phyloP scores from a whole-genome alignment of 2,329 filamentous ascomycete genomes.

The Phaeosphaeriaceae sp. region DNA sequence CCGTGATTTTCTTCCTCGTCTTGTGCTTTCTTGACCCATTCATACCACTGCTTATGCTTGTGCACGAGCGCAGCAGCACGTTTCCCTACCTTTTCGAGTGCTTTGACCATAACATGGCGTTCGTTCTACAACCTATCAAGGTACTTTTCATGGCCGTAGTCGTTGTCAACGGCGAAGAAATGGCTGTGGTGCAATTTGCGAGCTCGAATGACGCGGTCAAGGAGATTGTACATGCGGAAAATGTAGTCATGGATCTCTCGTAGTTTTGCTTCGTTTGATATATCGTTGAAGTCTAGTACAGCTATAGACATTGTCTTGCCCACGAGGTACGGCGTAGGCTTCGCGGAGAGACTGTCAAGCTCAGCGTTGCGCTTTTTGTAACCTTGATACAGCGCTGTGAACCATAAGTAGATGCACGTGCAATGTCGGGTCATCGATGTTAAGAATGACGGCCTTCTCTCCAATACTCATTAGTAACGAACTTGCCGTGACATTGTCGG shows the following conservation, averaged over 20 bases:
- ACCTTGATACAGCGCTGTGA: slow-evolving; percentile 52
- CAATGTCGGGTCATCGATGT: background rate
- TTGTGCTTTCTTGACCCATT: slow-evolving; percentile 56
- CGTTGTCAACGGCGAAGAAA: slow-evolving; percentile 52
- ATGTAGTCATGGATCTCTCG: slow-evolving; percentile 51
- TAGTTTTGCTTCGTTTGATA: slow-evolving; percentile 48
- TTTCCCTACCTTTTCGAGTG: slow-evolving; percentile 53
- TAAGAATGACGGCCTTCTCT: too few relatives aligned
- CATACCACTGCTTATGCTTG: slow-evolving; percentile 56
- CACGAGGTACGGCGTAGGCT: slow-evolving; percentile 49
- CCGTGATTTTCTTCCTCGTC: slow-evolving; percentile 53
- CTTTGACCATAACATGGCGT: slow-evolving; percentile 46
- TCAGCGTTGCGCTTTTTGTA: slow-evolving; percentile 57
- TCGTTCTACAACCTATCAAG: slow-evolving; percentile 48
- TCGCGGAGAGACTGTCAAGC: slow-evolving; percentile 47
- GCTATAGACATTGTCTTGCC: slow-evolving; percentile 45
- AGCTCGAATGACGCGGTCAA: slow-evolving; percentile 52
- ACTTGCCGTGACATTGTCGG: slow-evolving; percentile 32
- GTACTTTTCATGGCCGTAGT: slow-evolving; percentile 54
- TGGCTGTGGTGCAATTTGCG: slow-evolving; percentile 52
- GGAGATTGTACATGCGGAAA: slow-evolving; percentile 45
- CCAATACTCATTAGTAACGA: background rate
- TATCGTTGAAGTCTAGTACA: slow-evolving; percentile 49
- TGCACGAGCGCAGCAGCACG: slow-evolving; percentile 54
- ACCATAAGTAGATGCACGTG: background rate